Evolutionary conservation across 2,329 filamentous ascomycete species (phyloP), one percentile per base, ranked within the genome.

Genomic region (Nemania diffusa): DNA sequence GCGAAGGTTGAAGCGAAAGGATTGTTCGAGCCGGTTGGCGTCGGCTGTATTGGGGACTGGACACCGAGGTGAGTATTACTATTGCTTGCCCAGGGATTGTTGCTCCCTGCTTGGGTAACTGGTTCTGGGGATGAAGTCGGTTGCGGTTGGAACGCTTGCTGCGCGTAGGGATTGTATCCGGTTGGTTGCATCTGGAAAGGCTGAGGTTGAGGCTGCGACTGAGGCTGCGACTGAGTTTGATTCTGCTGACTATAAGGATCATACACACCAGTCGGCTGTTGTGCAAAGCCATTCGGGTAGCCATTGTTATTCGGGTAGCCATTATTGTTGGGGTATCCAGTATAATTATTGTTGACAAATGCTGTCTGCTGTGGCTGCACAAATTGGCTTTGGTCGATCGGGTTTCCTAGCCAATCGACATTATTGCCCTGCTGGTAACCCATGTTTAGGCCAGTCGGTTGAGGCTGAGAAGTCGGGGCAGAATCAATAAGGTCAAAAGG

Each of bases 361-460:
- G 93, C 93, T 0, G 93, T 97, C 2, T 89, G 91, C 78, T 97
- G 94, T 97, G 94, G 52, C 51, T 88, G 86, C 78, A 91, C 86
- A 78, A 88, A 86, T 75, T 92, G 91, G 73, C 82, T 88, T 75
- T 89, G 90, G 65, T 95, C 92, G 75, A 98, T 91, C 13, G 94
- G 93, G 79, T 99, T 99, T 66, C 95, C 96, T 74, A 97, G 96
- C 89, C 97, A 98, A 81, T 99, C 96, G 20, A 99, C 96, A 13
- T 93, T 93, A 64, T 92, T 92, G 78, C 97, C 95, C 81, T 99
- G 96, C 82, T 98, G 94, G 77, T 99, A 99, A 53, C 95, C 95
- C 81, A 97, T 94, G 80, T 97, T 98, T 83, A 93, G 94, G 40
- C 94, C 95, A 15, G 94, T 98, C 46, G 88, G 89, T 80, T 94